phyloP scores from a whole-genome alignment of 75 land plant species.

The Ceratopteris richardii region DNA sequence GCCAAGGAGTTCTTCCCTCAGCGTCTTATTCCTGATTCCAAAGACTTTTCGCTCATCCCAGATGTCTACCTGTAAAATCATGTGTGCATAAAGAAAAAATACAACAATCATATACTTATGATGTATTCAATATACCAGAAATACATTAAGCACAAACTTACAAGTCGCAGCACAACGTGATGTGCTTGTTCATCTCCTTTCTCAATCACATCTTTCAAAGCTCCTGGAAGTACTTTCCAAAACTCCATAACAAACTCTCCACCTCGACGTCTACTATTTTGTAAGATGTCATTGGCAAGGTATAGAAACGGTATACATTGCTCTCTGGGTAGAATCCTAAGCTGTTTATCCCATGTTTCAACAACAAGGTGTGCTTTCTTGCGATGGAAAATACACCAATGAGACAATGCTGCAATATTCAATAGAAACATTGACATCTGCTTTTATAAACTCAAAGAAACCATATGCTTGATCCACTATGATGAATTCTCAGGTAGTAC shows the following conservation, averaged over 20 bases:
- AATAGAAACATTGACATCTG: too few species aligned
- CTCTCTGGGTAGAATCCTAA: slow-evolving; percentile 59
- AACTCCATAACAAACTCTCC: slow-evolving; percentile 80
- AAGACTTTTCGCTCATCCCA: slow-evolving; percentile 94
- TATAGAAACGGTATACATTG: slow-evolving; percentile 71
- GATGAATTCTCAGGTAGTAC: too few species aligned
- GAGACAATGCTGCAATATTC: slow-evolving; percentile 63
- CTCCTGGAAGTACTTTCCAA: slow-evolving; percentile 84
- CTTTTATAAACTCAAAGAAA: too few species aligned
- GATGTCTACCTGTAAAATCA: slow-evolving; percentile 46
- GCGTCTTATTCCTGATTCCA: slow-evolving; percentile 62
- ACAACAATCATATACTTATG: too few species aligned
- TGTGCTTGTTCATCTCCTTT: slow-evolving; percentile 66
- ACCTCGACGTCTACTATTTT: slow-evolving; percentile 82
- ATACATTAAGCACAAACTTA: too few species aligned
- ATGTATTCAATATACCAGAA: too few species aligned
- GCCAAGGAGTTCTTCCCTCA: slow-evolving; percentile 67
- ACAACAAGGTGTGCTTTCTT: slow-evolving; percentile 80
- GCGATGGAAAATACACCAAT: slow-evolving; percentile 94
- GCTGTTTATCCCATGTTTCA: slow-evolving; percentile 76
- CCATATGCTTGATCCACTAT: too few species aligned
- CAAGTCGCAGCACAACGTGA: slow-evolving; percentile 40
- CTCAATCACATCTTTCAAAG: slow-evolving; percentile 60
- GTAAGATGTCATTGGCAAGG: slow-evolving; percentile 92
- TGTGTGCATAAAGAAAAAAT: slow-evolving; percentile 23